phyloP scores from a whole-genome alignment of 352 stramenopile genomes.

The Peronospora belbahrii region DNA sequence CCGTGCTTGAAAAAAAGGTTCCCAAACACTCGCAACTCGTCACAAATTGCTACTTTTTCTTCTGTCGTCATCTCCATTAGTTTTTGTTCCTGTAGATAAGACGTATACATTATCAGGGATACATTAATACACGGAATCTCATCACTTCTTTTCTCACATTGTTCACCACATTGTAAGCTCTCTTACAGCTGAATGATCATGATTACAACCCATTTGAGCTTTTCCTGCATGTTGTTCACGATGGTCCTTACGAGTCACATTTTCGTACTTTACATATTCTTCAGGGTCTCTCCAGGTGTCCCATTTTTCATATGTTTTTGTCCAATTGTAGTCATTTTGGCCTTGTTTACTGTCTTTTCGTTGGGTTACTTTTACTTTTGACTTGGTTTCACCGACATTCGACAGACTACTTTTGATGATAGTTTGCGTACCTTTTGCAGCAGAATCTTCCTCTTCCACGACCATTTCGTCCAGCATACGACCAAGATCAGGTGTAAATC shows the following conservation, averaged over 20 bases:
- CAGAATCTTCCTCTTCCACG: constrained; percentile 49
- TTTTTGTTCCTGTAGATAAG: constrained; percentile 67
- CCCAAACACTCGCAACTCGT: constrained; percentile 58
- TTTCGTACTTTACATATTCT: constrained; percentile 58
- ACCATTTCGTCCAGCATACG: constrained; percentile 60
- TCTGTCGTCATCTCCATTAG: constrained; percentile 80
- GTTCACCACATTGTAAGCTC: too few relatives aligned
- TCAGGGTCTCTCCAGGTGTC: constrained; percentile 74
- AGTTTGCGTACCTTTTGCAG: constrained; percentile 24
- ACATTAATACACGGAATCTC: too few relatives aligned
- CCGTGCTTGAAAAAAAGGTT: constrained; percentile 74
- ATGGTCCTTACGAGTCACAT: constrained; percentile 48
- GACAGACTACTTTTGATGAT: constrained; percentile 34
- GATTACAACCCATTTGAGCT: constrained; percentile 57
- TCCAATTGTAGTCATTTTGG: constrained; percentile 60
- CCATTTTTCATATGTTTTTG: constrained; percentile 70
- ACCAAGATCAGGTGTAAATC: constrained; percentile 55
- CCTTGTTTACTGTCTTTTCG: constrained; percentile 11
- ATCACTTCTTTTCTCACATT: too few relatives aligned
- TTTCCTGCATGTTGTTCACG: constrained; percentile 47
- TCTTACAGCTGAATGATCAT: constrained; percentile 72
- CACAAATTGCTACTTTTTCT: constrained; percentile 53
- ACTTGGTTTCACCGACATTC: constrained; percentile 34
- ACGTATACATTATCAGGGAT: not conserved
- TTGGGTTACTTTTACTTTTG: constrained; percentile 26